phyloP scores from a whole-genome alignment of 2,329 filamentous ascomycete species.

The Cladophialophora exuberans region DNA sequence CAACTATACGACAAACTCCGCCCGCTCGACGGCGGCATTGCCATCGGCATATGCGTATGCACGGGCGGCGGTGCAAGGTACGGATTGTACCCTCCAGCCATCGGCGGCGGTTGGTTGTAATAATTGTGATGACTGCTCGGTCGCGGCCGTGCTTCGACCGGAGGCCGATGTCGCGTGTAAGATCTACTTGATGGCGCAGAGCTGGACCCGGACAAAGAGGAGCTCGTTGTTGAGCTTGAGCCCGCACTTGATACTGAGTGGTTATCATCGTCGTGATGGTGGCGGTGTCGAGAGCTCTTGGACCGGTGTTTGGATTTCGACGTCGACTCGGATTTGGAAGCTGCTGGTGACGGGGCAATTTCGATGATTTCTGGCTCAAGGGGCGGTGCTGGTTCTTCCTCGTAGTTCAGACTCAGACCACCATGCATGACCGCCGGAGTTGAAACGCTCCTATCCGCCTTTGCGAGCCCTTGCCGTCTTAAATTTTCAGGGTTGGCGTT shows the following conservation, averaged over 20 bases:
- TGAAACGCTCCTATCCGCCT: constrained; percentile 14
- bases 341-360: background rate
- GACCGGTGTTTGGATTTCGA: background rate
- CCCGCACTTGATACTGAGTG: background rate
- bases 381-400: background rate
- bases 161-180: constrained; percentile 1
- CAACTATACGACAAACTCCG: constrained; percentile 28
- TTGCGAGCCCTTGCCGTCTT: constrained; percentile 16
- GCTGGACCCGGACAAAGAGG: constrained; percentile 3
- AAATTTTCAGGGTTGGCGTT: constrained; percentile 20
- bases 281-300: background rate
- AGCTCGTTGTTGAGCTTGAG: constrained; percentile 9
- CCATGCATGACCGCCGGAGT: constrained; percentile 17
- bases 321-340: background rate
- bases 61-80: background rate
- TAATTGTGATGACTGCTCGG: background rate
- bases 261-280: constrained; percentile 1
- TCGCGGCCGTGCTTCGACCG: background rate
- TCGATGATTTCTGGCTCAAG: background rate
- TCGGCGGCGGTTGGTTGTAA: background rate
- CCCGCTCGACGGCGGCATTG: background rate
- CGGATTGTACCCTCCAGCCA: no score
- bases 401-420: background rate
- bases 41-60: constrained; percentile 1
- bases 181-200: background rate